Conservation (phyloP, 148 eudicot species). For the Dysphania ambrosioides region DNA sequence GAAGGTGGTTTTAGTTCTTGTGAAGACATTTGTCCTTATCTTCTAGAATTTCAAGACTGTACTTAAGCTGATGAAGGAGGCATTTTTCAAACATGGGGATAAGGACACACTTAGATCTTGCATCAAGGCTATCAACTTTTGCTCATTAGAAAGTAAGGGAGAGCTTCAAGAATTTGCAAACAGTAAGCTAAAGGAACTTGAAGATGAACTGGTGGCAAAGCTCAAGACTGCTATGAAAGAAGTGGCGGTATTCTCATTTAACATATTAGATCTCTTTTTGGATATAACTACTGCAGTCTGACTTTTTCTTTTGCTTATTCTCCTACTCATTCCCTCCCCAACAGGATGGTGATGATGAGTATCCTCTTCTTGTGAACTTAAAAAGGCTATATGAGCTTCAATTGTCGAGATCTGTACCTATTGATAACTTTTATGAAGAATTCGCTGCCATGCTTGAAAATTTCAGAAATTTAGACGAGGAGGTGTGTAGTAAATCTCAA, state of each 20-base stretch:
- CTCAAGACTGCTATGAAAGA: conserved; percentile 79
- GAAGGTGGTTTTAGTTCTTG: not conserved
- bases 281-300: conserved; percentile 16
- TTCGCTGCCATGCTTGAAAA: conserved; percentile 51
- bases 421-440: conserved; percentile 64
- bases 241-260: conserved; percentile 49
- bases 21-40: conserved; percentile 11
- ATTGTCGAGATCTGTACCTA: conserved; percentile 54
- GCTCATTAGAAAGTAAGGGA: conserved; percentile 67
- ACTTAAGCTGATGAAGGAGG: conserved; percentile 77
- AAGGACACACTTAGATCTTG: conserved; percentile 87
- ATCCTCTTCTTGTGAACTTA: conserved; percentile 77
- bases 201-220: conserved; percentile 69
- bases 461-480: conserved; percentile 71
- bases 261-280: conserved; percentile 2
- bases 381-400: conserved; percentile 97
- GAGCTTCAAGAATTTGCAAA: conserved; percentile 86
- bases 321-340: not conserved
- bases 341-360: conserved; percentile 89
- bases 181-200: conserved; percentile 72
- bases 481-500: conserved; percentile 46
- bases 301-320: not conserved
- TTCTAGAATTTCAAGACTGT: conserved; percentile 67
- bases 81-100: conserved; percentile 86
- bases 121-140: conserved; percentile 69